Base-by-base conservation (phyloP, 371 early-diverging fungal genomes). In the Mucor ambiguus region DNA sequence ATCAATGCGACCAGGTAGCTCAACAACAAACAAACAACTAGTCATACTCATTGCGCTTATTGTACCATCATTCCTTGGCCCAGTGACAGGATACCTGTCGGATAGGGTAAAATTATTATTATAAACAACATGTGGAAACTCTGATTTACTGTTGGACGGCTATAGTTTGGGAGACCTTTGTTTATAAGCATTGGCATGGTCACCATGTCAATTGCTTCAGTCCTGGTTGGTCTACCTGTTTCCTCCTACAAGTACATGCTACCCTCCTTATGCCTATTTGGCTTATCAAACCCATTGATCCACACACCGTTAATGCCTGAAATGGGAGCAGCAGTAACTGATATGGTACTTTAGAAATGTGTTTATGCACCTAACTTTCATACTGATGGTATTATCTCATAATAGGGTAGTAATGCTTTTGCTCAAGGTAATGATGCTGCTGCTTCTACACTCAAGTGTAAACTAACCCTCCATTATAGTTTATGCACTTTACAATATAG, bases 11-110 rank as follows among this genome's bases (percentile, higher is more conserved):
- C 11, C 6, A 38, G 10, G 38, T 30, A 20, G 10, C 24, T 46
- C 18, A 55, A 43, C 35, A 57, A 30, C 32, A 57, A 43, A 22
- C 22, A 46, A 44, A 41, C 18, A 41, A 37, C 1, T 18, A 33
- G 61, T 80, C 9, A 70, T 79, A 16, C 80, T 82, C 54, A 68
- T 78, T 18, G 79, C 87, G 2, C 69, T 87, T 48, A 78, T 87
- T 12, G 58, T 85, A 20, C 89, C 87, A 7, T 52, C 79, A 0
- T 63, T 85, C 29, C 52, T 76, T 26, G 70, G 85, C 2, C 78
- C 84, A 1, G 26, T 70, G 0, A 79, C 82, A 49, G 88, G 88
- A 24, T 74, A 67, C 60, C 24, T 76, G 6, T 82, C 80, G 16
- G 87, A 85, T 59, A 59, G 66, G 10, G 64, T 64, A 64, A 35